Conservation (phyloP, 768 basidiomycete species). For the Kondoa malvinella region DNA sequence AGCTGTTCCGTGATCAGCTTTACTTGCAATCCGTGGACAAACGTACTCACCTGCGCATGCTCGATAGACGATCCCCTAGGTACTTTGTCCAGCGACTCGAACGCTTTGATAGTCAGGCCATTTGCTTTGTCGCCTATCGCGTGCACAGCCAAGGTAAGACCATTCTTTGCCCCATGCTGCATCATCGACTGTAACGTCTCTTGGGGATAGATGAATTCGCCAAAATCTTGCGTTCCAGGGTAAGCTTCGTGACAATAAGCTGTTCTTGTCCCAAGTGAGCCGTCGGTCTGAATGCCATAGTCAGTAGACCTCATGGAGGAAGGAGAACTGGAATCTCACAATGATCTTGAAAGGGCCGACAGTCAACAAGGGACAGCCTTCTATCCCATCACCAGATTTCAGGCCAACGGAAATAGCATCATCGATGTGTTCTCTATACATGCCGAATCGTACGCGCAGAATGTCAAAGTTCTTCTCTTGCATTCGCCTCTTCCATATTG, state of each 20-base stretch:
- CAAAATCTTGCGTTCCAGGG: slow-evolving; percentile 20
- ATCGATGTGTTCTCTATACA: slow-evolving; percentile 22
- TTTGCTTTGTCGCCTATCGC: slow-evolving; percentile 28
- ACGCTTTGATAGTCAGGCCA: slow-evolving; percentile 20
- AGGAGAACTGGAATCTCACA: too few species aligned
- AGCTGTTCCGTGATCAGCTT: slow-evolving; percentile 16
- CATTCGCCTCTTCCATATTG: slow-evolving; percentile 14
- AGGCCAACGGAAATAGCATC: slow-evolving; percentile 18
- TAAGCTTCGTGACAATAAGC: slow-evolving; percentile 27
- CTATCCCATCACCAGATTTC: slow-evolving; percentile 19
- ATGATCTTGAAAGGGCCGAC: slow-evolving; percentile 26
- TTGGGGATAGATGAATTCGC: slow-evolving; percentile 16
- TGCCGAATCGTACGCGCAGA: slow-evolving; percentile 23
- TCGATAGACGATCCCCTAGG: slow-evolving; percentile 24
- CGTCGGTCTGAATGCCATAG: slow-evolving; percentile 19
- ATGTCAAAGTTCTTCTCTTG: slow-evolving; percentile 12
- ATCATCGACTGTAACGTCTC: slow-evolving; percentile 18
- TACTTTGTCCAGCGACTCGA: slow-evolving; percentile 11
- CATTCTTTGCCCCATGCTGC: slow-evolving; percentile 15
- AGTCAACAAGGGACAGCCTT: slow-evolving; percentile 19
- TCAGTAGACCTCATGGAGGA: neutral
- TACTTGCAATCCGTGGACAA: neutral
- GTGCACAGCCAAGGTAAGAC: slow-evolving; percentile 26
- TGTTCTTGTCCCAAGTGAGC: slow-evolving; percentile 26
- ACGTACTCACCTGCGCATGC: slow-evolving; percentile 19